Conservation (phyloP, 768 basidiomycete genomes). For the Sarcodon sp. region DNA sequence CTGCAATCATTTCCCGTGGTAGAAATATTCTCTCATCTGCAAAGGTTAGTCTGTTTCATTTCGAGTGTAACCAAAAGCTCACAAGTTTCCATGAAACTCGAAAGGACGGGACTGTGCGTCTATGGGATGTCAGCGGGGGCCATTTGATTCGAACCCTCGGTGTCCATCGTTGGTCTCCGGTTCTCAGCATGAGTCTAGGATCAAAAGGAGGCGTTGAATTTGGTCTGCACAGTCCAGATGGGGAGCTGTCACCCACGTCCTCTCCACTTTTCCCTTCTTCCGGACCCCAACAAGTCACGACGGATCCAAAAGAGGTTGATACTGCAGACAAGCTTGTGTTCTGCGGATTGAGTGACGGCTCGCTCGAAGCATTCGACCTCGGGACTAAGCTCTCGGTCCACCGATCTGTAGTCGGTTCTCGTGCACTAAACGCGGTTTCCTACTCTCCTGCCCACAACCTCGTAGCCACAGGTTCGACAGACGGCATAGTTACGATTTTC, state of each 20-base stretch:
- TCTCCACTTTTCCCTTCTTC: neutral
- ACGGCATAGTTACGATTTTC: conserved; percentile 42
- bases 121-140: conserved; percentile 61
- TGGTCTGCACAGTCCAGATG: conserved; percentile 9
- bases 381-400: conserved; percentile 19
- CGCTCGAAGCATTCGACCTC: conserved; percentile 44
- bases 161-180: conserved; percentile 23
- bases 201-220: conserved; percentile 18
- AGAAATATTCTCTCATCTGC: conserved; percentile 54
- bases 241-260: conserved; percentile 6
- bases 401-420: conserved; percentile 12
- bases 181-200: conserved; percentile 33
- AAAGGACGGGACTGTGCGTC: conserved; percentile 53
- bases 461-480: conserved; percentile 45
- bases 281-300: neutral
- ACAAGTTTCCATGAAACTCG: neutral
- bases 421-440: conserved; percentile 29
- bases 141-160: conserved; percentile 32
- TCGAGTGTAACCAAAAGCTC: neutral
- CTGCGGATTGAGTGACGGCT: conserved; percentile 41
- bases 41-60: neutral
- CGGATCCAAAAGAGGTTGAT: conserved; percentile 28
- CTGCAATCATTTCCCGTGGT: conserved; percentile 52
- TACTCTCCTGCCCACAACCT: conserved; percentile 27
- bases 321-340: conserved; percentile 35